phyloP scores from a whole-genome alignment of 1,284 basidiomycete species.

The Erythrobasidium hasegawianum region DNA sequence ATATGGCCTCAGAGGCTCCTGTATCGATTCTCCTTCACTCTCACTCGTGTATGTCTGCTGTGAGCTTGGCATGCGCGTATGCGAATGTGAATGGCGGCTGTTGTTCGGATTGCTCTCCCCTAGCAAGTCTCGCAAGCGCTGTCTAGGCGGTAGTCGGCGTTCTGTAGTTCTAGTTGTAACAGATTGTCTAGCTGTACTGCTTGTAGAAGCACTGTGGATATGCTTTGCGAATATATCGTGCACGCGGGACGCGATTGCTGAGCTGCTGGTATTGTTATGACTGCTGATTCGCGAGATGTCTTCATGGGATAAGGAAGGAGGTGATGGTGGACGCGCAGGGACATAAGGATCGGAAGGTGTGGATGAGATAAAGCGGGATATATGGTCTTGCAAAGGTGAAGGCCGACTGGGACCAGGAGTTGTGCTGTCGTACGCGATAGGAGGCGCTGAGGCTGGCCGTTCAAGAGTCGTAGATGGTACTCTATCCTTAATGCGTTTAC shows the following conservation, averaged over 20 bases:
- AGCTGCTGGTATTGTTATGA: too few species aligned
- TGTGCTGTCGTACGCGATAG: neutral
- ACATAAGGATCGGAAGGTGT: neutral
- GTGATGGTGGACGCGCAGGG: neutral
- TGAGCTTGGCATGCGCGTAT: neutral
- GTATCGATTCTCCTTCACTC: too few species aligned
- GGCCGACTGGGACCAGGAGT: neutral
- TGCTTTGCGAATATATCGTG: constrained; percentile 19
- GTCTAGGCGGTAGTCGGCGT: neutral
- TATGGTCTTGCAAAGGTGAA: constrained; percentile 8
- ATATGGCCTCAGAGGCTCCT: too few species aligned
- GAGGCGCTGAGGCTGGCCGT: neutral
- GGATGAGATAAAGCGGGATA: neutral
- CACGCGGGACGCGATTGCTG: constrained; percentile 2
- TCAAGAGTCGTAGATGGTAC: neutral
- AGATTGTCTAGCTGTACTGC: constrained; percentile 3
- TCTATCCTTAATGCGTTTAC: too few species aligned
- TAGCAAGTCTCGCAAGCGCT: constrained; percentile 26
- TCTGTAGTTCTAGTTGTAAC: neutral
- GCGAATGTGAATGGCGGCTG: neutral
- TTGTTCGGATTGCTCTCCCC: neutral
- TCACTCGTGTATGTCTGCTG: too few species aligned
- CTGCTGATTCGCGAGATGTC: neutral
- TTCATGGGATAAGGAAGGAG: neutral
- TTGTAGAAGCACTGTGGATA: constrained; percentile 28